Evolutionary conservation across 768 basidiomycete species (phyloP).

Genomic region (Pleurotus salmoneostramineus): DNA sequence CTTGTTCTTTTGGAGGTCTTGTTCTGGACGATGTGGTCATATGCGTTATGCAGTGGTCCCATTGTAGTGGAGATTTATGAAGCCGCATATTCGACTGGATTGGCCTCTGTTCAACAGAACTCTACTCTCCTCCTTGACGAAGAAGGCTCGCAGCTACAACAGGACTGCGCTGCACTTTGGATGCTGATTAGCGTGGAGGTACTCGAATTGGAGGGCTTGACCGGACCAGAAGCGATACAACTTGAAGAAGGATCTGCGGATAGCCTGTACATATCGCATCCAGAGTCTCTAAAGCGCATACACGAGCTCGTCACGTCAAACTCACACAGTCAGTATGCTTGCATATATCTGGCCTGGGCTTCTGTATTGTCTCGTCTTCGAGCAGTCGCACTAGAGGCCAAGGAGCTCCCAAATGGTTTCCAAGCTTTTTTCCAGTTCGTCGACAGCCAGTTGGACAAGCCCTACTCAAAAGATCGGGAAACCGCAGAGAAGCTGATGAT

Average conservation of each 20-base stretch:
- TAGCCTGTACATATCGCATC: slow-evolving; percentile 57
- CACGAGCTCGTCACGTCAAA: slow-evolving; percentile 65
- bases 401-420: slow-evolving; percentile 53
- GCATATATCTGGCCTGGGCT: slow-evolving; percentile 80
- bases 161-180: slow-evolving; percentile 74
- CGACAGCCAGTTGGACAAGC: slow-evolving; percentile 28
- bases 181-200: slow-evolving; percentile 77
- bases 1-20: slow-evolving; percentile 78
- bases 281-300: slow-evolving; percentile 57
- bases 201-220: slow-evolving; percentile 71
- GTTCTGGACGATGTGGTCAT: slow-evolving; percentile 87
- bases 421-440: slow-evolving; percentile 50
- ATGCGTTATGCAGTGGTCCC: slow-evolving; percentile 59
- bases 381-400: slow-evolving; percentile 37
- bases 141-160: slow-evolving; percentile 58
- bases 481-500: slow-evolving; percentile 55
- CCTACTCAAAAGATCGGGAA: slow-evolving; percentile 57
- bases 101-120: slow-evolving; percentile 64
- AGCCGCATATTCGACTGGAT: slow-evolving; percentile 56
- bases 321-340: slow-evolving; percentile 58
- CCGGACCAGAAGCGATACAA: slow-evolving; percentile 47
- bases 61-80: slow-evolving; percentile 62
- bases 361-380: slow-evolving; percentile 71
- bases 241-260: slow-evolving; percentile 44
- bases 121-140: slow-evolving; percentile 69